Evolutionary conservation across 176 grass and related monocot genomes (phyloP).

Genomic region (Lolium rigidum): DNA sequence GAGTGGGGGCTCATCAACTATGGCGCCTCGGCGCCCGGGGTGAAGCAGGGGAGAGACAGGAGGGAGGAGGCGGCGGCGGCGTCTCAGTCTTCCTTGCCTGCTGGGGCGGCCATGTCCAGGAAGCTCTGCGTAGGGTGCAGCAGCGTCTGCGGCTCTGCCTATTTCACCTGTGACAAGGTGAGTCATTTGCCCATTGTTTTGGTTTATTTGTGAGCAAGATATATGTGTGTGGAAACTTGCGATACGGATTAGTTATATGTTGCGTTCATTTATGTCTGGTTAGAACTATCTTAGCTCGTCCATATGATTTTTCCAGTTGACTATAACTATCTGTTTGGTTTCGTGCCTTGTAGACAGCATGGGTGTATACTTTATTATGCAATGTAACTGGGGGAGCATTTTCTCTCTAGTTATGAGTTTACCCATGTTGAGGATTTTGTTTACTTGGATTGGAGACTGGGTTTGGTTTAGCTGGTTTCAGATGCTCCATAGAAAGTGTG

Average conservation of each 20-base stretch:
- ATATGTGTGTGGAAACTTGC: neutral
- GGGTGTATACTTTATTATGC: neutral
- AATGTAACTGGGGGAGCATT: slow-evolving; percentile 2
- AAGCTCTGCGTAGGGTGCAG: slow-evolving; percentile 76
- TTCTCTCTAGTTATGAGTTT: slow-evolving; percentile 12
- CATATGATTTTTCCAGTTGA: neutral
- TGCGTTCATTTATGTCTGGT: neutral
- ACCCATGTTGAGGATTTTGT: slow-evolving; percentile 15
- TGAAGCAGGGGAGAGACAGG: slow-evolving; percentile 56
- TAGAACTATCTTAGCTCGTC: slow-evolving; percentile 26
- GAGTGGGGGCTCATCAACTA: slow-evolving; percentile 99
- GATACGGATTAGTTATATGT: neutral
- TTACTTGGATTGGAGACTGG: neutral
- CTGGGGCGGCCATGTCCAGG: slow-evolving; percentile 39
- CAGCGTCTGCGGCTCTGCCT: slow-evolving; percentile 73
- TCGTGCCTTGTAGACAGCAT: neutral
- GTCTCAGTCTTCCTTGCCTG: slow-evolving; percentile 12
- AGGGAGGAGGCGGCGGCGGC: slow-evolving; percentile 40
- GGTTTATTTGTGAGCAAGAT: neutral
- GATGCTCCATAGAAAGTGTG: neutral
- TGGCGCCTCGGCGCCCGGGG: slow-evolving; percentile 48
- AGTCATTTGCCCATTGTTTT: slow-evolving; percentile 27
- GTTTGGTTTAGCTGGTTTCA: slow-evolving; percentile 30
- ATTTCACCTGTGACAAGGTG: slow-evolving; percentile 88
- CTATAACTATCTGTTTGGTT: neutral